Conservation (phyloP, 257 asterid species). For the Verbena officinalis region DNA sequence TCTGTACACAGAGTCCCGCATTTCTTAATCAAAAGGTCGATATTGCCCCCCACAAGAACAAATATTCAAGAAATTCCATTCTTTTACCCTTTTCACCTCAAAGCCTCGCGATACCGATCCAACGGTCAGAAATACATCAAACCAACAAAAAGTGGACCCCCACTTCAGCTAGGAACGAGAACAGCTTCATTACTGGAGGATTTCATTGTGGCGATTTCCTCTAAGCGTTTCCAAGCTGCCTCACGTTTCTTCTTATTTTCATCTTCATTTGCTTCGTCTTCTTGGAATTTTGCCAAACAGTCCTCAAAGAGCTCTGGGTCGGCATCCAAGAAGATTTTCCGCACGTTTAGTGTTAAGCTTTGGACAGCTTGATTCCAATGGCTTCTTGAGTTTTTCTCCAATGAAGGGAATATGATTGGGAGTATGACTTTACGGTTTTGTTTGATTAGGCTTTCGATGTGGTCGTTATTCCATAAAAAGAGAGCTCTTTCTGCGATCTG, state of each 20-base stretch:
- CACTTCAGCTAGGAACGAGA: constrained; percentile 38
- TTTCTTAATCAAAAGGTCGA: constrained; percentile 30
- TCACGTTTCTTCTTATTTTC: constrained; percentile 28
- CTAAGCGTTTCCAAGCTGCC: constrained; percentile 35
- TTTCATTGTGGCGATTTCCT: constrained; percentile 31
- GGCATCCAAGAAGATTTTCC: constrained; percentile 37
- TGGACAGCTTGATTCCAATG: constrained; percentile 46
- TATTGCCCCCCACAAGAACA: constrained; percentile 30
- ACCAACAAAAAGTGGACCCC: background rate
- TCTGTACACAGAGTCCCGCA: constrained; percentile 58
- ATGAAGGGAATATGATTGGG: constrained; percentile 40
- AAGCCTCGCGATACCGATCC: constrained; percentile 22
- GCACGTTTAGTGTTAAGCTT: constrained; percentile 41
- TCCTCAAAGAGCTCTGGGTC: constrained; percentile 43
- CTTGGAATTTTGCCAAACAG: constrained; percentile 36
- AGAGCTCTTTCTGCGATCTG: constrained; percentile 45
- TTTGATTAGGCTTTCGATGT: constrained; percentile 36
- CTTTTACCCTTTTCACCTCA: constrained; percentile 24
- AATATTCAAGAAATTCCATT: constrained; percentile 31
- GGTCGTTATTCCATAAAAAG: constrained; percentile 38
- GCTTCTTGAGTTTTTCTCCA: constrained; percentile 38
- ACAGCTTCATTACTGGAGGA: constrained; percentile 14
- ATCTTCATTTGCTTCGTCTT: constrained; percentile 27
- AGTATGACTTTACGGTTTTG: constrained; percentile 40
- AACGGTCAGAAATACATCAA: constrained; percentile 24